Base-by-base conservation (phyloP, 805 yeast species). In the Candida methanosorbosa region DNA sequence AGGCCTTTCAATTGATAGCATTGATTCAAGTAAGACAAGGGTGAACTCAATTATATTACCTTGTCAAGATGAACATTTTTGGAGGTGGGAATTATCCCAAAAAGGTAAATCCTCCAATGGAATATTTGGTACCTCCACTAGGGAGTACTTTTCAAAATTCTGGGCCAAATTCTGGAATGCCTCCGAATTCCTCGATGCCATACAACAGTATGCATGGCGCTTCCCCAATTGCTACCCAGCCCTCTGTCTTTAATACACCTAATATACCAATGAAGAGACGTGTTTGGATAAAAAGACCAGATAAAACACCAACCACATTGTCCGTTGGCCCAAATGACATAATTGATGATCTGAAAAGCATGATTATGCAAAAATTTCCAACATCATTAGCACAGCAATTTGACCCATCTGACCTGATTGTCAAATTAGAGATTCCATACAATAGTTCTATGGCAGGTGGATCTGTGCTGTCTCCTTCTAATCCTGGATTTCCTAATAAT, bases 341-440 rank as follows among this genome's bases (percentile, higher is more conserved):
- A 1, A 70, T 88, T 5, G 97, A 88, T 54, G 95, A 90, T 55
- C 62, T 88, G 46, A 88, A 88, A 49, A 60, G 68, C 9, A 68
- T 75, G 39, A 68, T 88, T 1, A 56, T 78, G 25, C 60, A 59
- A 30, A 82, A 79, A 45, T 81, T 71, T 53, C 82, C 94, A 36
- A 75, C 81, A 39, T 69, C 84, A 3, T 50, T 81, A 37, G 82
- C 77, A 4, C 53, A 71, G 40, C 52, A 62, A 30, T 70, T 67
- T 49, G 86, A 86, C 59, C 78, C 94, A 8, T 75, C 94, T 9
- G 85, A 83, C 50, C 38, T 80, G 42, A 36, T 63, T 14, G 52
- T 76, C 39, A 50, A 50, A 32, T 22, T 54, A 21, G 52, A 48
- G 15, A 4, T 52, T 12, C 42, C 48, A 6, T 34, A 14, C 13